Percentiles rank a stretch among this genome's conserved stretches.
Evolutionary conservation across 805 yeast genomes (phyloP).

Genomic region (Lipomyces lipofer): DNA sequence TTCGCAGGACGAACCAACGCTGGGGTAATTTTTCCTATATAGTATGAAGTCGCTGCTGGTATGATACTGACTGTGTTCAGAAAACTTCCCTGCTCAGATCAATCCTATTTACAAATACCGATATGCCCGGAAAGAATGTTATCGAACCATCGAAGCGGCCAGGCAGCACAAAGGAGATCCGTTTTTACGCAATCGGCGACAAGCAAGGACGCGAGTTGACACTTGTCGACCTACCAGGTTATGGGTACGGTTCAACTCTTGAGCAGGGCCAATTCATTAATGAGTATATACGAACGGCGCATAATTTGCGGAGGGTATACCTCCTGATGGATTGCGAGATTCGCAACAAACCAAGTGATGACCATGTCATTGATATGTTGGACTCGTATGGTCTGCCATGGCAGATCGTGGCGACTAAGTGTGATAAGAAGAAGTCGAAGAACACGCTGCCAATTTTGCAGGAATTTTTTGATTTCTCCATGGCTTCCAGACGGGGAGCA

Average conservation of each 20-base stretch:
- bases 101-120: not conserved
- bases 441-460: not conserved
- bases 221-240: slow-evolving; percentile 86
- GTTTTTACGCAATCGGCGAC: slow-evolving; percentile 31
- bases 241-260: slow-evolving; percentile 67
- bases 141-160: slow-evolving; percentile 11
- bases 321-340: slow-evolving; percentile 13
- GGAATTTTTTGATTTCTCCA: not conserved
- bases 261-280: slow-evolving; percentile 70
- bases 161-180: slow-evolving; percentile 18
- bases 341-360: slow-evolving; percentile 3
- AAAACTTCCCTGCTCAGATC: slow-evolving; percentile 12
- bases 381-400: slow-evolving; percentile 6
- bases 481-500: not conserved
- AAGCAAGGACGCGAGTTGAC: slow-evolving; percentile 64
- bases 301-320: slow-evolving; percentile 41
- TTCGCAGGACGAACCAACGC: slow-evolving; percentile 26
- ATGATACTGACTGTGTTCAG: not conserved
- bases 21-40: slow-evolving; percentile 8
- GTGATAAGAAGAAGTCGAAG: slow-evolving; percentile 4
- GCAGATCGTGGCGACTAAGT: slow-evolving; percentile 22
- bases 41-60: not conserved
- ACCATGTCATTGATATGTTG: slow-evolving; percentile 7
- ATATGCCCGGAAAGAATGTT: not conserved
- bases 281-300: slow-evolving; percentile 54